Percentiles rank a stretch among this genome's conserved stretches.
These are phyloP conservation scores for Neoarthrinium moseri DNA, from an alignment of 2,329 filamentous ascomycete genomes.

Conservation along the genomic window DNA sequence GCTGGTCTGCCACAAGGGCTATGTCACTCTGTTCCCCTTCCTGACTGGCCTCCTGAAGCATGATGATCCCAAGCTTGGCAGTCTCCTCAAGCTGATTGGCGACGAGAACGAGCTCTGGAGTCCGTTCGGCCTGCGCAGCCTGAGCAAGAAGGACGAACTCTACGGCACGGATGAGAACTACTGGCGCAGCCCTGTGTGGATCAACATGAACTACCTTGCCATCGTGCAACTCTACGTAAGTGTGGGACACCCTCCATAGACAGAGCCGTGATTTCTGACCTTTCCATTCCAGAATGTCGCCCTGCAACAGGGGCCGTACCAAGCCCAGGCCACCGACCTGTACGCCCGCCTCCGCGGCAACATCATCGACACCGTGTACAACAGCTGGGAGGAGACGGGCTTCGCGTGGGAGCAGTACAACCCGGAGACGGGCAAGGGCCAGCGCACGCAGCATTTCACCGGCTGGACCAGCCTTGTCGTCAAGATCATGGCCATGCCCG, in stretches of 20 bases:
- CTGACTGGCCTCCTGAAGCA: slow-evolving; percentile 75
- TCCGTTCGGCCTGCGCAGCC: slow-evolving; percentile 79
- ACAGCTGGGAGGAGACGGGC: slow-evolving; percentile 84
- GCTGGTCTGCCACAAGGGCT: slow-evolving; percentile 94
- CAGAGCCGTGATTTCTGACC: slow-evolving; percentile 1
- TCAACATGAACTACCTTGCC: slow-evolving; percentile 92
- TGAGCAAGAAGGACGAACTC: slow-evolving; percentile 78
- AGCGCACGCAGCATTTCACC: slow-evolving; percentile 95
- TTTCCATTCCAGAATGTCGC: slow-evolving; percentile 56
- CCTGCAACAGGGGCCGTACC: slow-evolving; percentile 64
- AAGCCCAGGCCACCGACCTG: slow-evolving; percentile 65
- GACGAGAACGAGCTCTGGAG: slow-evolving; percentile 90
- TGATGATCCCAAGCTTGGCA: slow-evolving; percentile 71
- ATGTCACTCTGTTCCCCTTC: slow-evolving; percentile 92
- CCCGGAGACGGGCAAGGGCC: slow-evolving; percentile 87
- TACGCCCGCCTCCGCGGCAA: slow-evolving; percentile 80
- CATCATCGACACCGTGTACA: slow-evolving; percentile 84
- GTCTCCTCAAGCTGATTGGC: slow-evolving; percentile 73
- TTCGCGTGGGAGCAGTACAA: slow-evolving; percentile 99
- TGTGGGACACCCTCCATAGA: slow-evolving; percentile 16
- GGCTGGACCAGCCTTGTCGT: slow-evolving; percentile 99
- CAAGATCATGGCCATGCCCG: slow-evolving; percentile 94
- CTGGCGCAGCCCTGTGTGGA: slow-evolving; percentile 93
- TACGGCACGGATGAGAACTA: slow-evolving; percentile 96
- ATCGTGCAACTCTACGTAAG: slow-evolving; percentile 75